Evolutionary conservation across 176 grass and related monocot genomes (phyloP).

Genomic region (Canna indica): DNA sequence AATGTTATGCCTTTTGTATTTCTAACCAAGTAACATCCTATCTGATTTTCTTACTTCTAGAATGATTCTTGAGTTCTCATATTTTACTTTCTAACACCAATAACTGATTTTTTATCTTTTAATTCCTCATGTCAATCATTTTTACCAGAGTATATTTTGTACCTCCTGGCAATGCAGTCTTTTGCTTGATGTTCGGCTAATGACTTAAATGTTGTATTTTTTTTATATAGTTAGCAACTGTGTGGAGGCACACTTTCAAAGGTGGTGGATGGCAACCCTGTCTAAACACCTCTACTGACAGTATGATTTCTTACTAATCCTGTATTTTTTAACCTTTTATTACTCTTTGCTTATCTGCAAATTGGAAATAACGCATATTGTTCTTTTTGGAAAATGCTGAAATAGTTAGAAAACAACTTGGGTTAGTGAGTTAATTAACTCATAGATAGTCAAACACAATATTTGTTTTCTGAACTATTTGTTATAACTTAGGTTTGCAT

Average conservation of each 20-base stretch:
- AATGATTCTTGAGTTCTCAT: neutral
- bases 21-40: neutral
- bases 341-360: constrained; percentile 8
- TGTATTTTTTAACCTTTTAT: constrained; percentile 2
- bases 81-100: neutral
- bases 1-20: neutral
- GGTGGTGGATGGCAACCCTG: constrained; percentile 76
- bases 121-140: too few species aligned
- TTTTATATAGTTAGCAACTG: constrained; percentile 69
- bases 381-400: neutral
- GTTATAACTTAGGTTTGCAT: too few species aligned
- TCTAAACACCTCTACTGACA: constrained; percentile 51
- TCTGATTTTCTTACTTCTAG: neutral
- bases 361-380: neutral
- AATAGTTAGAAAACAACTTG: neutral
- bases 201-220: neutral
- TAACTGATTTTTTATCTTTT: too few species aligned
- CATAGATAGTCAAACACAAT: neutral
- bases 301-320: constrained; percentile 31
- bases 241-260: constrained; percentile 86
- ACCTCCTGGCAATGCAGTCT: too few species aligned
- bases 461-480: too few species aligned
- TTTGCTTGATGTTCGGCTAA: constrained; percentile 7
- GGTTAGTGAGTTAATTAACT: neutral
- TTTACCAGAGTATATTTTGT: too few species aligned